Percentiles rank a stretch among this genome's conserved stretches.
phyloP scores from a whole-genome alignment of 148 eudicot genomes.

The Dysphania ambrosioides region DNA sequence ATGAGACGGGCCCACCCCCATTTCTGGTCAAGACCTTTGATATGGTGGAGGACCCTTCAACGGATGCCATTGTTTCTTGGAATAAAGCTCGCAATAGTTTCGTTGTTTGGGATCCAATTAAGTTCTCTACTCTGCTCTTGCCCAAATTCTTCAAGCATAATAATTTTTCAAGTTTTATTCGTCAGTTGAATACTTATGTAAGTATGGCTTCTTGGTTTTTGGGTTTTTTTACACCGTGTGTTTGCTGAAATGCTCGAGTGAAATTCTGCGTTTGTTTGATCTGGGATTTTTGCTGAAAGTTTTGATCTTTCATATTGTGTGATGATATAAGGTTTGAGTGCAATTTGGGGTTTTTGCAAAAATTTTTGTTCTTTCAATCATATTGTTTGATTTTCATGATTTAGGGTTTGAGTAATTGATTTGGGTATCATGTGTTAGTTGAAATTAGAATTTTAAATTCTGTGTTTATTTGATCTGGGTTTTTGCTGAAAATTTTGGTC shows the following conservation, averaged over 20 bases:
- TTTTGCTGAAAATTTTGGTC: background rate
- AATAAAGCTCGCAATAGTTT: constrained; percentile 64
- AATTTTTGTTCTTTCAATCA: too few species aligned
- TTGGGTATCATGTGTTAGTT: background rate
- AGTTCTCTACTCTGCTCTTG: constrained; percentile 53
- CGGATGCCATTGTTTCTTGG: constrained; percentile 84
- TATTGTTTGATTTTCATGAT: background rate
- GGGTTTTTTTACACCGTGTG: constrained; percentile 4
- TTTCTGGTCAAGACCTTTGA: constrained; percentile 68
- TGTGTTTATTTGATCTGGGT: background rate
- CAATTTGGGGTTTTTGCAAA: background rate
- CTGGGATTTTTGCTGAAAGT: background rate
- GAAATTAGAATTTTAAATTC: background rate
- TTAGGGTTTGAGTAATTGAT: background rate
- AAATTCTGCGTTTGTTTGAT: background rate
- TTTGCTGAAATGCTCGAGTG: constrained; percentile 1
- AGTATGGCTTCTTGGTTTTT: constrained; percentile 39
- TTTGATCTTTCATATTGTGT: too few species aligned
- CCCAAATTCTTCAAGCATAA: constrained; percentile 72
- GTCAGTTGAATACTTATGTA: constrained; percentile 95
- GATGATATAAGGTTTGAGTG: background rate
- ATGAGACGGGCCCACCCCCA: constrained; percentile 79
- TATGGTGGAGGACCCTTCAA: constrained; percentile 73
- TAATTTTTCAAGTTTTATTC: constrained; percentile 82
- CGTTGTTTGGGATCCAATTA: constrained; percentile 66